These are phyloP conservation scores for Cryptosporidium felis DNA, from an alignment of 169 alveolate species.

Conservation along the genomic window DNA sequence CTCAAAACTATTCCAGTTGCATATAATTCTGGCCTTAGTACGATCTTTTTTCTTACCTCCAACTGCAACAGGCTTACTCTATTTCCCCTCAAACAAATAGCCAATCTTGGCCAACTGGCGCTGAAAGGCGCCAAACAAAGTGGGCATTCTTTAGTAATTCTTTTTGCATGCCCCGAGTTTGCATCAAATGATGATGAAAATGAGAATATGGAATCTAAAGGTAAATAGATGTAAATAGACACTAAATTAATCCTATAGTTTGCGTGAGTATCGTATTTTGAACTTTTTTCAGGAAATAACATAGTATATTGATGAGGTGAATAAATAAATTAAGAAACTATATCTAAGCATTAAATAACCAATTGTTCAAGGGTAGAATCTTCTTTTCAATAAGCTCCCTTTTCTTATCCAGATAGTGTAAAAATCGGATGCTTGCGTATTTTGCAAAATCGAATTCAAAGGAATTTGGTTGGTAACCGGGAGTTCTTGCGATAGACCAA, in stretches of 20 bases:
- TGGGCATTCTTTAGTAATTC: constrained; percentile 13
- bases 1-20: not conserved
- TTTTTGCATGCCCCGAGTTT: constrained; percentile 1
- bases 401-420: constrained; percentile 30
- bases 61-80: not conserved
- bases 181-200: not conserved
- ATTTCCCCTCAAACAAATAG: constrained; percentile 47
- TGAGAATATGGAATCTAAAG: not conserved
- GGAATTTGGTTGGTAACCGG: constrained; percentile 71
- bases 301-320: not conserved
- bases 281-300: not conserved
- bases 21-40: not conserved
- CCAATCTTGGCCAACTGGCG: not conserved
- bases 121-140: constrained; percentile 24
- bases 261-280: not conserved
- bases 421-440: constrained; percentile 56
- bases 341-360: not conserved
- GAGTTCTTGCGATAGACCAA: constrained; percentile 78
- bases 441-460: constrained; percentile 73
- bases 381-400: constrained; percentile 34
- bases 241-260: not conserved
- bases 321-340: not conserved
- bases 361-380: constrained; percentile 6
- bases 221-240: not conserved
- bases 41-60: not conserved